phyloP scores from a whole-genome alignment of 2,329 filamentous ascomycete species.

The Piedraia hortae region DNA sequence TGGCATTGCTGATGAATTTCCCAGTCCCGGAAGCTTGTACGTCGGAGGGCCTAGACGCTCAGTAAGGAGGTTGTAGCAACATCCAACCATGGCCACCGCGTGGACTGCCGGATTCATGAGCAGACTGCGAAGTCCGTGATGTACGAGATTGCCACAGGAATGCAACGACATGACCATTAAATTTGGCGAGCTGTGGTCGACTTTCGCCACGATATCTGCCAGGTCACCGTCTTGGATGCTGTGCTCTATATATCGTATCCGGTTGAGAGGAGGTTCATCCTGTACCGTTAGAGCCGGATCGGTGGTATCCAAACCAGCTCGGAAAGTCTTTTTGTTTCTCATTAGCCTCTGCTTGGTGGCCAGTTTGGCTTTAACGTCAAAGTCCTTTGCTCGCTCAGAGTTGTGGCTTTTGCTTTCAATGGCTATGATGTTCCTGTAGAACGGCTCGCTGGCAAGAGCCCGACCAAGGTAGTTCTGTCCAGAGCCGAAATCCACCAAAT shows the following conservation, averaged over 20 bases:
- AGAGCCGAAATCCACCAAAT: conserved; percentile 86
- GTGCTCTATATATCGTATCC: conserved; percentile 53
- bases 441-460: conserved; percentile 58
- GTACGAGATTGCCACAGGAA: conserved; percentile 90
- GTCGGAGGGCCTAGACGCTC: conserved; percentile 68
- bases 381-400: conserved; percentile 55
- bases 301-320: conserved; percentile 14
- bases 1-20: too few species aligned
- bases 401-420: conserved; percentile 74
- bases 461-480: conserved; percentile 90
- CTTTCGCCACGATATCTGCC: conserved; percentile 22
- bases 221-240: conserved; percentile 47
- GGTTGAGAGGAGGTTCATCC: conserved; percentile 18
- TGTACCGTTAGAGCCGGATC: conserved; percentile 2
- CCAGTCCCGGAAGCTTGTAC: conserved; percentile 55
- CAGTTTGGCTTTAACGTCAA: conserved; percentile 60
- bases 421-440: conserved; percentile 65
- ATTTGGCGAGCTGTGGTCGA: conserved; percentile 5
- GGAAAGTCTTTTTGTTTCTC: conserved; percentile 60
- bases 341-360: conserved; percentile 44
- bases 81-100: conserved; percentile 87
- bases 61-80: conserved; percentile 91
- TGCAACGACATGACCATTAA: conserved; percentile 87
- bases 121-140: conserved; percentile 72
- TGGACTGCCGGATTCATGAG: conserved; percentile 58